Evolutionary conservation across 164 flowering plant species (phyloP), one percentile per base, ranked within the genome.

Genomic region (Aristolochia fimbriata): DNA sequence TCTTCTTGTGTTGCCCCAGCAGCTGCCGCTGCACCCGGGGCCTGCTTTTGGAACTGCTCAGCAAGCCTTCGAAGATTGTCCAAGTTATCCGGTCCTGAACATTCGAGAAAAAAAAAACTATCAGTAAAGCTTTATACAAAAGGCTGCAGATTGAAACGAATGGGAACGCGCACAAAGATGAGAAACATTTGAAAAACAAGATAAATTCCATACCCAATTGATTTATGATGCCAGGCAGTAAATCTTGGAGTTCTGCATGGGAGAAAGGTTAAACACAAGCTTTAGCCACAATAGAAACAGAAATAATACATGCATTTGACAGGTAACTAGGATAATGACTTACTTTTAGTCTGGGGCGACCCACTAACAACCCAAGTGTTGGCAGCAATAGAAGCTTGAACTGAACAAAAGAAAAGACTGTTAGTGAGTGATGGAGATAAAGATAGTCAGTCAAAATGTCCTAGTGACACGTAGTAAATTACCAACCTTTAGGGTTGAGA

Each of bases 361-460:
- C 96, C 97, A 65, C 91, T 91, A 57, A 91, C 96, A 70, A 91
- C 97, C 97, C 97, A 91, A 33, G 97, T 91, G 68, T 91, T 91
- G 30, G 97, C 93, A 65, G 83, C 85, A 63, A 87, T 79, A 0
- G 96, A 84, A 1, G 97, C 97, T 83, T 91, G 97, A 66, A 91
- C 97, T 91, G 88, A 37, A 80, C 63, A 20, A 67, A 11, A 51
- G 57, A 46, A 62, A 6, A 27, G 24, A 55, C 43, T 23, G 19
- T 5, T 31, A 24, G 20, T 37, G 20, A 20, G 16, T 5, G 60
- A 7, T 11, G 1, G 14, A 22, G 56, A n/a, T 23, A 22, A 22
- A 52, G 7, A 25, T 25, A 51, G 9, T 12, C 21, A 3, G 12
- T 24, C n/a, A 51, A 3, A 22, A 4, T 16, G 4, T 31, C 7